Evolutionary conservation across 345 rosid species (phyloP).

Genomic region (Alliaria petiolata): DNA sequence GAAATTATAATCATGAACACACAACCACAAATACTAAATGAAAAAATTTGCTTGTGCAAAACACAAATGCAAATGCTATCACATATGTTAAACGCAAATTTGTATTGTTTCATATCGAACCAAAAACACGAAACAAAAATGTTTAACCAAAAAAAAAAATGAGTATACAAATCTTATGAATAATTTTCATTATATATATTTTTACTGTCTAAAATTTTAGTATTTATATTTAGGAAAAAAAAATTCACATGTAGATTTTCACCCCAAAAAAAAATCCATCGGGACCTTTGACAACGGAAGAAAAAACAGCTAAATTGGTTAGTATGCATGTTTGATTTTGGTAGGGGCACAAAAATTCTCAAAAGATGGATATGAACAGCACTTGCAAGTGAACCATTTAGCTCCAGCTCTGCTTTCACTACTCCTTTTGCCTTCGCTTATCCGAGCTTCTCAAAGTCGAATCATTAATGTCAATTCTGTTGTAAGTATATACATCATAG

Average conservation of each 20-base stretch:
- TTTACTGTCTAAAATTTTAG: no score
- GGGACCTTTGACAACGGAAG: no score
- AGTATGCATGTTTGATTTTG: not conserved
- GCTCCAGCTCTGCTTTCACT: conserved; percentile 83
- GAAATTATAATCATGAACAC: not conserved
- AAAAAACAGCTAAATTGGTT: not conserved
- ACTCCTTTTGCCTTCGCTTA: conserved; percentile 78
- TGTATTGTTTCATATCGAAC: no score
- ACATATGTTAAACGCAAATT: not conserved
- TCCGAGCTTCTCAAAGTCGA: conserved; percentile 77
- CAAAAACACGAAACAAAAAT: not conserved
- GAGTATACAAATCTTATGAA: not conserved
- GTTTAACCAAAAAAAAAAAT: no score
- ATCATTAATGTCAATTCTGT: conserved; percentile 81
- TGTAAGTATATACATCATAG: no score
- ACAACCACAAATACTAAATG: not conserved
- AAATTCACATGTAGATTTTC: no score
- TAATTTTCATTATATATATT: no score
- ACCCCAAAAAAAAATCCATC: no score
- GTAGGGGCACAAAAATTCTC: conserved; percentile 79
- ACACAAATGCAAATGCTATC: not conserved
- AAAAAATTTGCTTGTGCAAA: not conserved
- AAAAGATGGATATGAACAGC: conserved; percentile 79
- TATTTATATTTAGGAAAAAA: no score
- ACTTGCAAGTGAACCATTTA: conserved; percentile 93